phyloP scores from a whole-genome alignment of 2,329 filamentous ascomycete genomes.

The Lecanicillium sp. region DNA sequence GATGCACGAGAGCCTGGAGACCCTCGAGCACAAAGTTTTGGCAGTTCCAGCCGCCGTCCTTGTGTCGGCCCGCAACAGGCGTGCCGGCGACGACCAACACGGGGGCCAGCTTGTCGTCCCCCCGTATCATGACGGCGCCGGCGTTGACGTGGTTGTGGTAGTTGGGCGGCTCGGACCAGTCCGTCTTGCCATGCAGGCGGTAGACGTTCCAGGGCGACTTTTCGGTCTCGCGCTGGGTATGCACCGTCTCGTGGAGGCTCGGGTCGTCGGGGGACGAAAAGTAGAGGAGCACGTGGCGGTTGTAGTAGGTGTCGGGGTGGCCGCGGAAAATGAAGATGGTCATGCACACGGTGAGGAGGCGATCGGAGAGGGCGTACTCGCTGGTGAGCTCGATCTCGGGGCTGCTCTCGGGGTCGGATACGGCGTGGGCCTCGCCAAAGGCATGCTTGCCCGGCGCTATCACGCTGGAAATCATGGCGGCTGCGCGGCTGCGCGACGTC shows the following conservation, averaged over 20 bases:
- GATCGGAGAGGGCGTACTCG: constrained; percentile 10
- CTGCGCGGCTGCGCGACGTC: too few species aligned
- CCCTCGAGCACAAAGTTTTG: constrained; percentile 16
- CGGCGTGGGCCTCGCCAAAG: background rate
- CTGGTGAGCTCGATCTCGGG: constrained; percentile 2
- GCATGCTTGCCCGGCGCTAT: background rate
- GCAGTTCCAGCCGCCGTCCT: constrained; percentile 16
- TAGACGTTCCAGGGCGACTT: constrained; percentile 10
- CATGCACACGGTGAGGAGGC: constrained; percentile 10
- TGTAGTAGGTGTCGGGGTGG: constrained; percentile 15
- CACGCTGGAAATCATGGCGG: constrained; percentile 4
- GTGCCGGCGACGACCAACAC: constrained; percentile 12
- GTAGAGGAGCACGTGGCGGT: constrained; percentile 15
- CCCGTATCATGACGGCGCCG: constrained; percentile 13
- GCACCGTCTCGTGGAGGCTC: constrained; percentile 14
- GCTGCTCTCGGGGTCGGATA: background rate
- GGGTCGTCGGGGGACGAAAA: constrained; percentile 17
- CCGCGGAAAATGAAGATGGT: constrained; percentile 15
- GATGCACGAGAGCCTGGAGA: constrained; percentile 12
- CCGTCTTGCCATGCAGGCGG: constrained; percentile 8
- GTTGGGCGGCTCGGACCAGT: constrained; percentile 14
- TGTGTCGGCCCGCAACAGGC: constrained; percentile 3
- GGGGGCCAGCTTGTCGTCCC: constrained; percentile 12
- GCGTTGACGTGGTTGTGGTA: constrained; percentile 17
- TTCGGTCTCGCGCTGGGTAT: constrained; percentile 14